phyloP scores from a whole-genome alignment of 345 rosid species.

The Brassica carinata region DNA sequence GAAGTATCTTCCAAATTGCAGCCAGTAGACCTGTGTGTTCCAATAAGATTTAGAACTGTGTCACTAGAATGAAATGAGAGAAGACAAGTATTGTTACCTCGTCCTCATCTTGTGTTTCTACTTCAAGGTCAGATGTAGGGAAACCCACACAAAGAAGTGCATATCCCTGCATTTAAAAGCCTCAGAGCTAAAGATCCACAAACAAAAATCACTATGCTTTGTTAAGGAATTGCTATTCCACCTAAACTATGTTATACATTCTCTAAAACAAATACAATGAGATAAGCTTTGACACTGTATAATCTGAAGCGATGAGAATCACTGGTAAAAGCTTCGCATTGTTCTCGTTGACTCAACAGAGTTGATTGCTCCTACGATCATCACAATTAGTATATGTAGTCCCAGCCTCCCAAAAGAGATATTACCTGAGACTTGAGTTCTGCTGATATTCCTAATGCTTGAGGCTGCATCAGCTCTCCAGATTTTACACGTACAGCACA shows the following conservation, averaged over 20 bases:
- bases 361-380: too few species aligned
- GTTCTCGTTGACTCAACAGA: background rate
- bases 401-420: background rate
- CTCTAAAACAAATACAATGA: background rate
- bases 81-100: background rate
- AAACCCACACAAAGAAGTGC: background rate
- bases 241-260: background rate
- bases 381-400: background rate
- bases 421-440: slow-evolving; percentile 81
- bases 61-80: background rate
- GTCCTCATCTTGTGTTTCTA: background rate
- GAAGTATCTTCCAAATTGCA: slow-evolving; percentile 96
- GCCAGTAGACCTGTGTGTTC: background rate
- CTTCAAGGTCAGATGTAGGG: background rate
- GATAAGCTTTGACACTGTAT: background rate
- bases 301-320: background rate
- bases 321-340: background rate
- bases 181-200: background rate
- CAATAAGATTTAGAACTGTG: background rate
- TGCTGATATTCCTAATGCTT: slow-evolving; percentile 93
- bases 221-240: background rate
- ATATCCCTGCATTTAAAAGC: background rate
- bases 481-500: slow-evolving; percentile 75
- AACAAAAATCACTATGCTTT: background rate
- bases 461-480: slow-evolving; percentile 67